Conservation (phyloP, 805 yeast genomes). For the Ogataea ramenticola region DNA sequence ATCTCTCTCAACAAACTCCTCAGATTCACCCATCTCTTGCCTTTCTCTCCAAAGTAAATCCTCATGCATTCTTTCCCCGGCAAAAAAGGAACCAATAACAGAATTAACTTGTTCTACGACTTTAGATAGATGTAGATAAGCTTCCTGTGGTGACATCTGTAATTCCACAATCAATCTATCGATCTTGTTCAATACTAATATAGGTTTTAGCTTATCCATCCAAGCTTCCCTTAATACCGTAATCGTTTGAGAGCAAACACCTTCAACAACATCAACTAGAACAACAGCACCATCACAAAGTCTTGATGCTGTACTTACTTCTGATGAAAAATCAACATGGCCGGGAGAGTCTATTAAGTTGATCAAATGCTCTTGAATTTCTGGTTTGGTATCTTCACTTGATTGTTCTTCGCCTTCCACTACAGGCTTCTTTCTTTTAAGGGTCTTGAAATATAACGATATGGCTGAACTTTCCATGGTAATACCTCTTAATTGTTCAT, state of each 20-base stretch:
- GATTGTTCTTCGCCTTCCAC: neutral
- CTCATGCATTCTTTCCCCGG: constrained; percentile 88
- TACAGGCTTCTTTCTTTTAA: constrained; percentile 28
- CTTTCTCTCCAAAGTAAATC: constrained; percentile 72
- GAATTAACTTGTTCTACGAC: constrained; percentile 92
- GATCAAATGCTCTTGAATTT: constrained; percentile 69
- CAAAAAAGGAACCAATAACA: constrained; percentile 85
- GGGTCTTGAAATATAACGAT: constrained; percentile 78
- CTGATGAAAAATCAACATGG: constrained; percentile 95
- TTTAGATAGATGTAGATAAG: constrained; percentile 70
- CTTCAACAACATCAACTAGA: constrained; percentile 94
- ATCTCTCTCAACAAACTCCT: constrained; percentile 62
- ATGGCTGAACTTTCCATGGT: constrained; percentile 98
- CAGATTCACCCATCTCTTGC: constrained; percentile 36
- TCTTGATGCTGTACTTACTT: constrained; percentile 92
- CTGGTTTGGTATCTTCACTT: constrained; percentile 6
- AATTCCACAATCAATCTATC: constrained; percentile 82
- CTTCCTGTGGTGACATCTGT: constrained; percentile 76
- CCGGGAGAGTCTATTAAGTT: constrained; percentile 98
- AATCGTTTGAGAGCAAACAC: constrained; percentile 95
- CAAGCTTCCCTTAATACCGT: constrained; percentile 93
- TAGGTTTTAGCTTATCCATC: constrained; percentile 84
- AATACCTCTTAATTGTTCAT: constrained; percentile 92
- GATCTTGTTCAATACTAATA: constrained; percentile 83
- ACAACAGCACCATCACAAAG: constrained; percentile 96